Evolutionary conservation across 164 flowering plant species (phyloP), one percentile per base, ranked within the genome.

Genomic region (Piper longum): DNA sequence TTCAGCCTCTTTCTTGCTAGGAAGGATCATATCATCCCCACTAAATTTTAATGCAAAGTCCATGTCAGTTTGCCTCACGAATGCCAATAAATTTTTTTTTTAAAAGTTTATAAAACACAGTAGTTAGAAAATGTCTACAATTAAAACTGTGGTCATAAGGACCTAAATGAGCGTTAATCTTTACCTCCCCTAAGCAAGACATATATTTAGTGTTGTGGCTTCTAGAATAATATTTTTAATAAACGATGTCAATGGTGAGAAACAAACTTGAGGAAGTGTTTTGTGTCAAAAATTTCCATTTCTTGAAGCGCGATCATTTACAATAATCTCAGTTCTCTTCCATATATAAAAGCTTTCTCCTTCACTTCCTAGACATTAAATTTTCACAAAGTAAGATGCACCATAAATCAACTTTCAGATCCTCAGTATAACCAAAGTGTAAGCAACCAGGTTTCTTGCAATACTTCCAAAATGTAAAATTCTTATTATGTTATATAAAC

Each of bases 1-100:
- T 67, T 69, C 65, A 39, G 88, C 93, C 82, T 91, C 98, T 60
- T 82, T 81, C 64, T 57, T 57, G 71, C 96, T 91, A 55, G 98
- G 98, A 68, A 91, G 78, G 89, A 88, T 77, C 64, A 83, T 77
- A 76, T 91, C 98, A 71, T 85, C 83, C 11, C 59, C 59, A 57
- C 59, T 57, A 18, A 9, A 39, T 4, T 39, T 3, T 8, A 57
- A 19, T 16, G 4, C 9, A 12, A 57, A 57, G 9, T 17, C 9
- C 26, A 57, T 18, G 16, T 56, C 4, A 17, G 19, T 4, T 26
- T 12, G 9, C 19, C 41, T 39, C 17, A 57, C 4, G 18, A 26
- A 18, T 5, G 39, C 9, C 41, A 57, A 57, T 18, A 7, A 26
- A 26, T 26, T 26, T 26, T 26, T 26, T 26, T 26, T 26, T 26